Conservation (phyloP, 75 land plant species). For the Chamaecyparis obtusa region DNA sequence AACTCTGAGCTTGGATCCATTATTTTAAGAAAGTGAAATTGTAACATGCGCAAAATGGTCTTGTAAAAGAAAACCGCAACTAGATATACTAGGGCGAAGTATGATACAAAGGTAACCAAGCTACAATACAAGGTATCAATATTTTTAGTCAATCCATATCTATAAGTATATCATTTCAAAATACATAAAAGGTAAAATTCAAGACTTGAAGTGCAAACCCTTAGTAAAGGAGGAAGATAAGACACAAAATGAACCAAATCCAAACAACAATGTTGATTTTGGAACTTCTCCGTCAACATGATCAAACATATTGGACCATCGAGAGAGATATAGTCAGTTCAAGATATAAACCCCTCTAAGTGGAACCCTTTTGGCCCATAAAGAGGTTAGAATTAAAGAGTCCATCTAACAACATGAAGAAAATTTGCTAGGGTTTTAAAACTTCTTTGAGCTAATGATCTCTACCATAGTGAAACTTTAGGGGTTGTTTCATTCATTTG, state of each 20-base stretch:
- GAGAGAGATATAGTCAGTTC: neutral
- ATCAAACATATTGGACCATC: constrained; percentile 69
- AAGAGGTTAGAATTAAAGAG: neutral
- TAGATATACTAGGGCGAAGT: constrained; percentile 74
- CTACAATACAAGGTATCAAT: constrained; percentile 32
- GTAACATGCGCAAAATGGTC: constrained; percentile 59
- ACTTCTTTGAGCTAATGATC: neutral
- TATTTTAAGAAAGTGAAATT: neutral
- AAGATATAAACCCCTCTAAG: neutral
- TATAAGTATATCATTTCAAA: neutral
- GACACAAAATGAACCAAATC: constrained; percentile 68
- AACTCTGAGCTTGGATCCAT: neutral
- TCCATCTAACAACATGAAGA: neutral
- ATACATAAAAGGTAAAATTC: neutral
- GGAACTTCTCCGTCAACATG: constrained; percentile 88
- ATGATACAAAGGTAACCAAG: constrained; percentile 62
- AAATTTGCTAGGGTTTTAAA: neutral
- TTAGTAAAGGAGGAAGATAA: constrained; percentile 68
- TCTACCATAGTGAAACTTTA: neutral
- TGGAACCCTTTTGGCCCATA: neutral
- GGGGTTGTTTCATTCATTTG: neutral
- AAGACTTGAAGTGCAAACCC: constrained; percentile 71
- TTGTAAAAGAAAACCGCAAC: constrained; percentile 65
- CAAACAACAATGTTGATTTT: constrained; percentile 75
- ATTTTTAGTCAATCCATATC: neutral